Base-by-base conservation (phyloP, 495 filamentous ascomycete species). In the Aspergillus cristatus region DNA sequence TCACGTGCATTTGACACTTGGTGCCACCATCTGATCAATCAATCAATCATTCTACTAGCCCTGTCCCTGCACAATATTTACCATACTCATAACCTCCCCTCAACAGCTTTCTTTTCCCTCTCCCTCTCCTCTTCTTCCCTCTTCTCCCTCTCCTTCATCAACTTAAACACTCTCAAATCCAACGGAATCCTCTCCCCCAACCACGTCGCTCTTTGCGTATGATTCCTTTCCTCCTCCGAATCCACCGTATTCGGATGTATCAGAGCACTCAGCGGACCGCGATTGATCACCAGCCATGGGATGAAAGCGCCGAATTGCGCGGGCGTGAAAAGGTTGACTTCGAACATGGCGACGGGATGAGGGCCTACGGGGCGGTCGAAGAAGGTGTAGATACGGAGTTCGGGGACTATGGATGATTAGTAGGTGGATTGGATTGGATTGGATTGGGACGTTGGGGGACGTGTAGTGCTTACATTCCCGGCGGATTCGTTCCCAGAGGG, bases 261-360 rank as follows among this genome's bases (percentile, higher is more conserved):
- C 38, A 95, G 59, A 1, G 62, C 88, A 33, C 79, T 85, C 38
- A 95, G 56, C 18, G 86, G 87, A 0, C 88, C 88, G 1, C 89
- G 73, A 51, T 89, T 78, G 38, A 94, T 78, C 17, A 86, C 72
- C 30, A 95, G 63, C 88, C 88, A 95, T 0, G 81, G 68, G 14
- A 94, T 56, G 46, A 94, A 90, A 0, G 87, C 88, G 2, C 87
- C 87, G 47, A 94, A 91, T 55, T 95, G 84, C 4, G 77, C 76
- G 0, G 88, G 88, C 0, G 79, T 86, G 55, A 88, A 83, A 18
- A 95, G 26, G 44, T 91, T 91, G 12, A 94, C 89, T 57, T 95
- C 88, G 46, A 95, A 75, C 88, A 95, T 95, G 32, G 77, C 84
- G 0, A 85, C 60, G 0, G 82, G 79, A 49, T 95, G 88, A 2